Evolutionary conservation across 345 rosid genomes (phyloP), one percentile per base, ranked within the genome.

Genomic region (Lagerstroemia speciosa): DNA sequence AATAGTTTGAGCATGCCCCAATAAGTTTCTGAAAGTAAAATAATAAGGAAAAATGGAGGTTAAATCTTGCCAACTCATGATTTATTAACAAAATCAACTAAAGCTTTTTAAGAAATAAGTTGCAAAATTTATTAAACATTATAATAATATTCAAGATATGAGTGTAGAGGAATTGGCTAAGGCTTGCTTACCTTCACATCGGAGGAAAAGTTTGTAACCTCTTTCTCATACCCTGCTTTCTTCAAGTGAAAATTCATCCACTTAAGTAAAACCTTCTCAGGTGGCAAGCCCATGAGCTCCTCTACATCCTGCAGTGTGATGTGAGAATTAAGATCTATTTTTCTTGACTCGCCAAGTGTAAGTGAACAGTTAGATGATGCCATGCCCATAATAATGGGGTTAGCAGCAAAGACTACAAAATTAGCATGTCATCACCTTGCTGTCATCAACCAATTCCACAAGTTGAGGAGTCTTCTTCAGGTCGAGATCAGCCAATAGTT

Each of bases 191-290:
- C 99, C 99, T 94, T 94, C 71, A 94, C 79, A 83, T 94, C 99
- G 46, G 96, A 78, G 37, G 99, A 89, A 77, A 94, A 94, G 78
- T 94, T 94, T 22, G 98, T 91, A 74, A 91, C 98, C 76, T 85
- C 83, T 82, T 94, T 94, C 30, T 70, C 77, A 38, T 94, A 94
- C 58, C 98, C 98, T 75, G 85, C 91, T 83, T 94, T 94, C 84
- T 94, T 92, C 72, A 94, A 76, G 80, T 94, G 99, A 69, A 85
- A 87, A 78, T 94, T 94, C 99, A 94, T 94, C 98, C 99, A 94
- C 79, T 94, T 92, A 46, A 94, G 84, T 64, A 94, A 64, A 75
- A 94, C 92, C 78, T 94, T 94, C 80, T 91, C 99, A 69, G 99
- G 99, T 67, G 93, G 81, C 74, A 94, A 83, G 68, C 88, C 80